These are phyloP conservation scores for Paracorniculantispora psalliotae DNA, from an alignment of 2,329 filamentous ascomycete species.

Conservation along the genomic window DNA sequence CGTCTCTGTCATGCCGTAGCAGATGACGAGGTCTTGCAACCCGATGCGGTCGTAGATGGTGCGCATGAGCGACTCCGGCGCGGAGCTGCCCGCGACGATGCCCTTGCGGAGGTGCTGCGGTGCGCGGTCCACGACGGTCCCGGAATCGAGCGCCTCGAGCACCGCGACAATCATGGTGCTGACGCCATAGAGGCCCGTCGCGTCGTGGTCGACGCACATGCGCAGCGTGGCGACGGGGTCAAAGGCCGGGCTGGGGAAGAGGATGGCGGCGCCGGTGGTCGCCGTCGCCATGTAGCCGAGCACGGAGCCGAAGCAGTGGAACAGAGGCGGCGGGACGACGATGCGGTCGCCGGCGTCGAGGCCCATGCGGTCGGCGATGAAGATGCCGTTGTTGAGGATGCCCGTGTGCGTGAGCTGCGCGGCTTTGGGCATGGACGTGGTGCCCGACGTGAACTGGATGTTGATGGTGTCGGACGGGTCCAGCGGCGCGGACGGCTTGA, in stretches of 20 bases:
- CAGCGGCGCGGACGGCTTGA: slow-evolving; percentile 44
- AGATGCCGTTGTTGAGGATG: slow-evolving; percentile 88
- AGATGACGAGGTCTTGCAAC: slow-evolving; percentile 79
- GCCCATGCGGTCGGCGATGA: slow-evolving; percentile 82
- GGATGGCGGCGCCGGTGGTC: slow-evolving; percentile 70
- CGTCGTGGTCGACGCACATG: slow-evolving; percentile 48
- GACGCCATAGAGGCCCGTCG: slow-evolving; percentile 75
- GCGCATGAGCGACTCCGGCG: slow-evolving; percentile 77
- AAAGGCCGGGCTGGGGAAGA: slow-evolving; percentile 85
- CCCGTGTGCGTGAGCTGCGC: slow-evolving; percentile 79
- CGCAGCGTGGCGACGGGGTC: slow-evolving; percentile 67
- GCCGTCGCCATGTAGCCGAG: slow-evolving; percentile 95
- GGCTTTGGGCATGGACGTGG: slow-evolving; percentile 84
- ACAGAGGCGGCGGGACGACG: slow-evolving; percentile 80
- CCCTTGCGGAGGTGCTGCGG: slow-evolving; percentile 64
- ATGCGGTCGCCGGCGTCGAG: slow-evolving; percentile 69
- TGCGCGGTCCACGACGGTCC: slow-evolving; percentile 22
- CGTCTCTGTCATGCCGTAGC: slow-evolving; percentile 96
- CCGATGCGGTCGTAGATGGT: slow-evolving; percentile 70
- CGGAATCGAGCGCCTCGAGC: slow-evolving; percentile 64
- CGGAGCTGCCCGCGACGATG: slow-evolving; percentile 82
- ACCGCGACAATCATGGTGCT: slow-evolving; percentile 92
- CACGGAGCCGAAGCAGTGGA: slow-evolving; percentile 86
- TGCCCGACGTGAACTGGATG: slow-evolving; percentile 97
- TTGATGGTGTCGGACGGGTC: slow-evolving; percentile 71